Evolutionary conservation across 345 rosid species (phyloP), one percentile per base, ranked within the genome.

Genomic region (Euphorbia peplus): DNA sequence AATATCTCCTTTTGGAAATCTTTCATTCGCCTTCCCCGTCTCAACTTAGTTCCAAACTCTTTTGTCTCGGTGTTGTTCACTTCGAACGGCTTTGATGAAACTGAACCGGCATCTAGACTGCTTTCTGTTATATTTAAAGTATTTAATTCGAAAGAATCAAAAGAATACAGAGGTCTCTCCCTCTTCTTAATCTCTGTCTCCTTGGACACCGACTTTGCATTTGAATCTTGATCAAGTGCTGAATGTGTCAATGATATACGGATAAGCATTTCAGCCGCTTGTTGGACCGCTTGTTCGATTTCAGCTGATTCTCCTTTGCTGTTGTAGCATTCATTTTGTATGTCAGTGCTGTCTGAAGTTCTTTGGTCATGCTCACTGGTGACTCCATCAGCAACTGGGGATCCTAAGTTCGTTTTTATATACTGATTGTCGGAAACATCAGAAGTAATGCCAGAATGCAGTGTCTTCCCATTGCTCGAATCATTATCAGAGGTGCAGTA

Each of bases 21-120:
- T 76, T 90, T 90, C 89, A 90, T 48, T 63, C 97, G 84, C 60
- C 97, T 81, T 22, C 97, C 97, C 68, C 97, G 80, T 76, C 87
- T 88, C 76, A 85, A 66, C 79, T 82, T 90, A 29, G 74, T 13
- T 67, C 89, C 69, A 47, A 80, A 70, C 72, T 87, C 88, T 69
- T 84, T 85, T 42, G 63, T 78, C 54, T 74, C 84, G 1, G 35
- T 55, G 29, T 71, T 81, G 21, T 68, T 75, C 16, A 78, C 61
- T 74, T 88, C 89, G 22, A 77, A 73, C 28, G 87, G 82, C 82
- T 72, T 87, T 32, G 92, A 90, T 39, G 92, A 75, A 63, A 82
- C 84, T 5, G 78, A 83, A 37, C 73, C 58, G 62, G 84, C 89
- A 47, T 81, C 87, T 1, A 66, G 75, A 71, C 60, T 73, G 74